phyloP scores from a whole-genome alignment of 257 asterid species.

The Fraxinus quadrangulata region DNA sequence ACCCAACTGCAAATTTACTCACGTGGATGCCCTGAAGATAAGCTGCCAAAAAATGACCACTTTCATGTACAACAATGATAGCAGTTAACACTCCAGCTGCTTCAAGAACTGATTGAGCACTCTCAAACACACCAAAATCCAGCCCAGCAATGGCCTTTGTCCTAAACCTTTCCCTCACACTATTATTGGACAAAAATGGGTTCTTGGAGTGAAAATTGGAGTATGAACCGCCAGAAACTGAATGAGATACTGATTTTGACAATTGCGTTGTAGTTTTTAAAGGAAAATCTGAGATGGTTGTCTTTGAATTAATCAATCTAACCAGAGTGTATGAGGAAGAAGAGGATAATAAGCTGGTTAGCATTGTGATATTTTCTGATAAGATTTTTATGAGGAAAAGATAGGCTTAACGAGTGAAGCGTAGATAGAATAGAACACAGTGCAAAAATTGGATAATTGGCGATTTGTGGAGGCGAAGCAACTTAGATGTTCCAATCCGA shows the following conservation, averaged over 20 bases:
- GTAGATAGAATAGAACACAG: conserved; percentile 18
- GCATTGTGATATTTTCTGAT: conserved; percentile 49
- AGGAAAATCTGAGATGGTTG: conserved; percentile 46
- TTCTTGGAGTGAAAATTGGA: conserved; percentile 34
- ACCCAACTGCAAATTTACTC: conserved; percentile 95
- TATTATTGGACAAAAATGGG: conserved; percentile 31
- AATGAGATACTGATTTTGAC: conserved; percentile 27
- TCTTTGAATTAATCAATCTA: conserved; percentile 45
- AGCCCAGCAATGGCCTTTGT: conserved; percentile 63
- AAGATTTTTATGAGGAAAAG: conserved; percentile 24
- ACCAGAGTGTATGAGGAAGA: conserved; percentile 45
- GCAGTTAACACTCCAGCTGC: conserved; percentile 83
- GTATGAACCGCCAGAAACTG: conserved; percentile 22
- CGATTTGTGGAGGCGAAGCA: conserved; percentile 69
- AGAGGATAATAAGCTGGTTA: conserved; percentile 55
- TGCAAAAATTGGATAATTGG: conserved; percentile 45
- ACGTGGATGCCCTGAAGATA: conserved; percentile 93
- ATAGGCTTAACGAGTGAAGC: conserved; percentile 31
- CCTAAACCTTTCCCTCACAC: conserved; percentile 35
- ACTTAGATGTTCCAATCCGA: conserved; percentile 35
- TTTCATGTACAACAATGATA: conserved; percentile 83
- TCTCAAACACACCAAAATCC: conserved; percentile 66
- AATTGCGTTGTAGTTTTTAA: conserved; percentile 36
- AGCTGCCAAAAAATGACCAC: conserved; percentile 94
- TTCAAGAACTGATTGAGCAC: conserved; percentile 75